These are phyloP conservation scores for Sambucus nigra DNA, from an alignment of 129 eudicot genomes.

Conservation along the genomic window DNA sequence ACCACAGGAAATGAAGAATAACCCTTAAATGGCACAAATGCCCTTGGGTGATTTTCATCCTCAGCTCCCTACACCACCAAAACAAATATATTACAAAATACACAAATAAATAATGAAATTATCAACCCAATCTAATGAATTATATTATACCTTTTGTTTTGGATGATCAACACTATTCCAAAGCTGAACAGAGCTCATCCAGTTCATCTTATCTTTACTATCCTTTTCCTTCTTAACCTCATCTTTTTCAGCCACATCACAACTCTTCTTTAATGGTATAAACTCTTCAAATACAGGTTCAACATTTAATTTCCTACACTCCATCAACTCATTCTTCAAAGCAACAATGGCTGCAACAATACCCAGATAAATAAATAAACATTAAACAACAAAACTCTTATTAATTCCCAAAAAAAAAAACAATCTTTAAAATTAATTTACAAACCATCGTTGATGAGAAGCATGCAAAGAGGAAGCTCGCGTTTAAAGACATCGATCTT, in stretches of 20 bases:
- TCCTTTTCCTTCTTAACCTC: conserved; percentile 13
- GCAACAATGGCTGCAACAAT: conserved; percentile 44
- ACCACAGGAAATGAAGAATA: conserved; percentile 24
- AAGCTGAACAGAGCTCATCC: conserved; percentile 91
- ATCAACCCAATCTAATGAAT: neutral
- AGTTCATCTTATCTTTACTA: conserved; percentile 54
- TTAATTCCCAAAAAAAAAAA: neutral
- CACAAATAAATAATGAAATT: neutral
- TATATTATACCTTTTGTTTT: conserved; percentile 34
- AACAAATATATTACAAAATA: conserved; percentile 9
- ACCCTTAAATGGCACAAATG: conserved; percentile 49
- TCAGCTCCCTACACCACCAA: conserved; percentile 28
- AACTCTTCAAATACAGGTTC: conserved; percentile 72
- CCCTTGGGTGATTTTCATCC: conserved; percentile 23
- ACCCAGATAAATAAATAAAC: neutral
- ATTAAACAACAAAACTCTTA: conserved; percentile 7
- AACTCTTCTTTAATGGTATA: conserved; percentile 55
- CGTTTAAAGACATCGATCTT: conserved; percentile 53
- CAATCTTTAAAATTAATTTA: conserved; percentile 7
- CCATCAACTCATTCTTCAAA: conserved; percentile 39
- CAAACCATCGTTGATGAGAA: conserved; percentile 58
- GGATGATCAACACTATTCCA: conserved; percentile 41
- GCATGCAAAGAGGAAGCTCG: conserved; percentile 66
- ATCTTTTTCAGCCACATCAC: conserved; percentile 28
- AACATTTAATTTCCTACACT: conserved; percentile 30